Base-by-base conservation (phyloP, 2,329 filamentous ascomycete species). In the Claviceps humidiphila region DNA sequence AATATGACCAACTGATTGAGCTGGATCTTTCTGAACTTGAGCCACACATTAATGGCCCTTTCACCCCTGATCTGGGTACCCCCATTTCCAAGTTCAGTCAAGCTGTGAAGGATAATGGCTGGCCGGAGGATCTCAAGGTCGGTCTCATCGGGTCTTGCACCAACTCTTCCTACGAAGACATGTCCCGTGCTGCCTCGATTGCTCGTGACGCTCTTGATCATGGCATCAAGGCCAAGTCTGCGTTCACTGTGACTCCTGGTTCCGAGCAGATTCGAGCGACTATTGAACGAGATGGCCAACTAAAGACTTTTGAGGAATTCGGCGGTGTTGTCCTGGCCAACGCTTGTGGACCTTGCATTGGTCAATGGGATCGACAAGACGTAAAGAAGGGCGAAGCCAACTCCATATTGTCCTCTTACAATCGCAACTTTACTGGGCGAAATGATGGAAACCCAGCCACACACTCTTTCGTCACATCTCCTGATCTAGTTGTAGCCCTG, bases 381-480 rank as follows among this genome's bases (percentile, higher is more conserved):
- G 89, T 96, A 53, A 86, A 90, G 80, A 96, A 97, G 82, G 91
- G 91, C 60, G 84, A 87, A 63, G 76, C 89, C 64, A 98, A 98
- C 83, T 94, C 89, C 6, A 98, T 98, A 69, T 77, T 98, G 68
- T 96, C 90, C 47, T 97, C 93, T 30, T 98, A 96, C 84, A 98
- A 98, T 85, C 89, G 93, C 73, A 97, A 98, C 83, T 97, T 98
- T 77, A 97, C 91, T 56, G 91, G 91, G 60, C 89, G 93, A 68
- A 97, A 97, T 71, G 90, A 95, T 62, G 89, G 87, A 60, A 97
- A 95, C 79, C 89, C 89, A 42, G 89, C 89, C 52, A 95, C 89
- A 50, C 89, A 95, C 76, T 88, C 88, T 54, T 95, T 95, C 70
- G 89, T 95, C 60, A 85, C 89, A 58, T 95, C 89, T 6, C 89